A percentile compares a stretch with the other conserved stretches of the same genome.
Evolutionary conservation across 495 filamentous ascomycete species (phyloP).

Genomic region (Podospora bellae-mahoneyi): DNA sequence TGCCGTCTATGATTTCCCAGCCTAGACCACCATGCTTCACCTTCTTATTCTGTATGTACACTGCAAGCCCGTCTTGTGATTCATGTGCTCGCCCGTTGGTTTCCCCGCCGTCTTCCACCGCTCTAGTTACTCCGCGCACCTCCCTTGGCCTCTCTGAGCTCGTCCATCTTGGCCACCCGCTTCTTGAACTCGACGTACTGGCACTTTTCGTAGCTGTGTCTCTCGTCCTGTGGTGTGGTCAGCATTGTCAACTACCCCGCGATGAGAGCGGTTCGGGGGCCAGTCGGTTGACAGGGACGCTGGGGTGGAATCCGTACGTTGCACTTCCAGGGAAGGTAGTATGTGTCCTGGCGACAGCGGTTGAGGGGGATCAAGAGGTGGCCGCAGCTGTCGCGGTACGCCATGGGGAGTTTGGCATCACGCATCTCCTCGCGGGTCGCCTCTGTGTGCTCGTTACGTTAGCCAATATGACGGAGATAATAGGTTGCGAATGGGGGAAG

Average conservation of each 20-base stretch:
- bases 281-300: not conserved
- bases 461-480: too few relatives aligned
- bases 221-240: conserved; percentile 63
- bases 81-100: not conserved
- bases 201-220: conserved; percentile 98
- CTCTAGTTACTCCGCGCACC: conserved; percentile 79
- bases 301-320: conserved; percentile 58
- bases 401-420: conserved; percentile 79
- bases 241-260: not conserved
- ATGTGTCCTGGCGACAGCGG: conserved; percentile 85
- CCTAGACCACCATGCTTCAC: not conserved
- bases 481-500: not conserved
- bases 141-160: conserved; percentile 81
- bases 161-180: conserved; percentile 97
- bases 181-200: conserved; percentile 99
- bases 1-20: conserved; percentile 6
- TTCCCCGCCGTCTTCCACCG: not conserved
- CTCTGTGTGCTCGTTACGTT: conserved; percentile 31
- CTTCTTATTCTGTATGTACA: not conserved
- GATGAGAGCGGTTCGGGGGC: not conserved
- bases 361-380: conserved; percentile 93
- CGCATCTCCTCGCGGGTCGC: conserved; percentile 90
- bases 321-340: conserved; percentile 97
- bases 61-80: not conserved
- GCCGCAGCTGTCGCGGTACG: conserved; percentile 92